A percentile compares a stretch with the other conserved stretches of the same genome.
Evolutionary conservation across 148 eudicot species (phyloP).

Genomic region (Fagopyrum homotropicum): DNA sequence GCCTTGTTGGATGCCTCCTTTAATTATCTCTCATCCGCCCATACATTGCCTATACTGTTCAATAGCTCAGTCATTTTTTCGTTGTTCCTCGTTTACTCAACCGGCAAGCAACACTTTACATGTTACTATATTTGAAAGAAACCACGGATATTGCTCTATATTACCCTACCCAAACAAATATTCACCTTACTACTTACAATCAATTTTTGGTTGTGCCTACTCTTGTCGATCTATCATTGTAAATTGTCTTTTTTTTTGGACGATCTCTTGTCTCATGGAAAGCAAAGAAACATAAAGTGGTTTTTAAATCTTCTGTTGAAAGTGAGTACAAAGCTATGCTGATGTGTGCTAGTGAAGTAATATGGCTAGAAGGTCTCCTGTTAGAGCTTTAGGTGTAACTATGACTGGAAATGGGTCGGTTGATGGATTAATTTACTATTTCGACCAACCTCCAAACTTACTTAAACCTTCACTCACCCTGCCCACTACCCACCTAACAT

Average conservation of each 20-base stretch:
- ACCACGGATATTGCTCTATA: too few relatives aligned
- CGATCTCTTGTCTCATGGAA: neutral
- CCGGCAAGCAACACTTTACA: neutral
- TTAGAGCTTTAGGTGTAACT: too few relatives aligned
- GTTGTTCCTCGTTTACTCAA: neutral
- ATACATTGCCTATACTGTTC: neutral
- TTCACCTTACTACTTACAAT: too few relatives aligned
- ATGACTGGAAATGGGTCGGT: too few relatives aligned
- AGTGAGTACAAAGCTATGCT: neutral
- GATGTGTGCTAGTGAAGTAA: neutral
- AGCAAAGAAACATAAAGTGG: neutral
- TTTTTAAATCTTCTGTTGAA: neutral
- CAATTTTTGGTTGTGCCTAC: too few relatives aligned
- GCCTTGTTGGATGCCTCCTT: neutral
- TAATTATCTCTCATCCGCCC: neutral
- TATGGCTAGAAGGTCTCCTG: neutral
- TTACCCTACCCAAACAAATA: neutral
- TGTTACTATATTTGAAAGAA: too few relatives aligned
- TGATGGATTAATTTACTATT: too few relatives aligned
- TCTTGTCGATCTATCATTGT: neutral
- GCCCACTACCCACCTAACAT: too few relatives aligned
- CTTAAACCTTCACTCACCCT: too few relatives aligned
- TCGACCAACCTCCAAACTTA: too few relatives aligned
- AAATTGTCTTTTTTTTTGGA: neutral
- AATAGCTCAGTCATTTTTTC: too few relatives aligned